These are phyloP conservation scores for Malus domestica DNA, from an alignment of 306 rosid genomes.

Conservation along the genomic window ASM211411v1 NC_041795.1:30398501-30399000, in stretches of 20 bases:
- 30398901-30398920: slow-evolving; percentile 49
- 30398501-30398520: neutral
- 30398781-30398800: neutral
- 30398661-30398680: neutral
- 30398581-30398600: neutral
- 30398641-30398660: neutral
- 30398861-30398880: slow-evolving; percentile 52
- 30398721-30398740: neutral
- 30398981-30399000: slow-evolving; percentile 36
- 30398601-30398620: neutral
- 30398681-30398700: too few relatives aligned
- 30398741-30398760: neutral
- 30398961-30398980: slow-evolving; percentile 36
- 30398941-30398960: slow-evolving; percentile 21
- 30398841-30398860: slow-evolving; percentile 15
- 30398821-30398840: slow-evolving; percentile 10
- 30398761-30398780: neutral
- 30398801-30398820: neutral
- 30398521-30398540: neutral
- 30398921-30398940: slow-evolving; percentile 33
- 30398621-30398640: neutral
- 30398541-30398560: neutral
- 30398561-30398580: neutral
- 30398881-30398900: slow-evolving; percentile 41
- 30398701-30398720: too few relatives aligned